These are phyloP conservation scores for Penicillium goetzii DNA, from an alignment of 495 filamentous ascomycete genomes.

Conservation along the genomic window DNA sequence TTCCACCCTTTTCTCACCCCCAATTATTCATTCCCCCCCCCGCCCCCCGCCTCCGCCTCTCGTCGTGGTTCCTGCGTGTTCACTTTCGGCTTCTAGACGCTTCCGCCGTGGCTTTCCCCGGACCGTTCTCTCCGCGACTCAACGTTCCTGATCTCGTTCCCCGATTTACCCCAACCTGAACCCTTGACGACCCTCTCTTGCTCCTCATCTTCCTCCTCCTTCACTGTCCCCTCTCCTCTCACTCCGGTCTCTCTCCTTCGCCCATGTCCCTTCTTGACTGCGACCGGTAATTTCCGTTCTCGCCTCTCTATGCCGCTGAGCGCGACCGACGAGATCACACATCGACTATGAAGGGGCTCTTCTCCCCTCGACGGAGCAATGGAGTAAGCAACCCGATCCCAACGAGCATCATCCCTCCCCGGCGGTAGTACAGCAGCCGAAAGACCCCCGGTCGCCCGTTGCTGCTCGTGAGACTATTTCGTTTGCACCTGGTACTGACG, in stretches of 20 bases:
- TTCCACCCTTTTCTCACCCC: neutral
- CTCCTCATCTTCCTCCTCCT: slow-evolving; percentile 10
- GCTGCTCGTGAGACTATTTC: slow-evolving; percentile 23
- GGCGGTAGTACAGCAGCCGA: slow-evolving; percentile 24
- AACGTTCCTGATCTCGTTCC: slow-evolving; percentile 23
- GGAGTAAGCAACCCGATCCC: slow-evolving; percentile 37
- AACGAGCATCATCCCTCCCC: slow-evolving; percentile 23
- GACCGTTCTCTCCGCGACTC: slow-evolving; percentile 27
- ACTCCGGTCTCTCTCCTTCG: slow-evolving; percentile 17
- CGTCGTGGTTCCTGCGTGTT: slow-evolving; percentile 4
- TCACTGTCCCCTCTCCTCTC: neutral
- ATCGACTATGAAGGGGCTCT: slow-evolving; percentile 50
- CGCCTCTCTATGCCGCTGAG: slow-evolving; percentile 41
- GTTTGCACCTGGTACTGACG: slow-evolving; percentile 23
- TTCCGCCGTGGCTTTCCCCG: slow-evolving; percentile 26
- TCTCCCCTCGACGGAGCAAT: slow-evolving; percentile 47
- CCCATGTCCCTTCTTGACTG: slow-evolving; percentile 12
- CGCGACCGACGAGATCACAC: slow-evolving; percentile 27
- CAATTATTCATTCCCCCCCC: neutral
- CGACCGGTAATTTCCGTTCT: slow-evolving; percentile 4
- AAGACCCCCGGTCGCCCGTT: neutral
- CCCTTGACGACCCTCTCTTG: slow-evolving; percentile 5
- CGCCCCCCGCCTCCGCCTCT: neutral
- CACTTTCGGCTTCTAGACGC: slow-evolving; percentile 7
- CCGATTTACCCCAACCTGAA: slow-evolving; percentile 21